Conservation (phyloP, 768 basidiomycete species). For the Boletus subparvulus region DNA sequence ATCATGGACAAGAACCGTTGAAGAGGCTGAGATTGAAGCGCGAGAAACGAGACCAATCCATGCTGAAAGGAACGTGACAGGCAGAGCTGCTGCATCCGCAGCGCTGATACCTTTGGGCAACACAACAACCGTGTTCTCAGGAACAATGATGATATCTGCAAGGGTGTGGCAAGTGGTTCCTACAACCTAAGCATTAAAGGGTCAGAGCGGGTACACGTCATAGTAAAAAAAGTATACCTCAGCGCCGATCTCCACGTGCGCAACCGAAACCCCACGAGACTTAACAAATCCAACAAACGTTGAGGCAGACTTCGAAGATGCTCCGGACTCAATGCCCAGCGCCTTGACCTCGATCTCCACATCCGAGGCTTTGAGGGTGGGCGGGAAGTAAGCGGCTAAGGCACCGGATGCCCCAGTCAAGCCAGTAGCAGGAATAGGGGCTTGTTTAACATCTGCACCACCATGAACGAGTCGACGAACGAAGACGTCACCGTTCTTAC, state of each 20-base stretch:
- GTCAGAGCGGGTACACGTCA: neutral
- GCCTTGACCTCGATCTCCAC: slow-evolving; percentile 20
- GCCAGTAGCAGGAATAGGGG: slow-evolving; percentile 11
- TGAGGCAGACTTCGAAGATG: slow-evolving; percentile 12
- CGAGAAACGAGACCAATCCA: slow-evolving; percentile 28
- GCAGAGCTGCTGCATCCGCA: slow-evolving; percentile 22
- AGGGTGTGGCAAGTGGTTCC: slow-evolving; percentile 19
- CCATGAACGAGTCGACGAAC: slow-evolving; percentile 33
- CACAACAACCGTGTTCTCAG: slow-evolving; percentile 8
- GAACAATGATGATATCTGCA: slow-evolving; percentile 16
- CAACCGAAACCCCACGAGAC: slow-evolving; percentile 14
- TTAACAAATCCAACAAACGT: slow-evolving; percentile 20
- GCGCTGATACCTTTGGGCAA: slow-evolving; percentile 15
- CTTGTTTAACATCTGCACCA: slow-evolving; percentile 19
- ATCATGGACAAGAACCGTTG: slow-evolving; percentile 28
- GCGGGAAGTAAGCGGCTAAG: slow-evolving; percentile 22
- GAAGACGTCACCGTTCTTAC: slow-evolving; percentile 23
- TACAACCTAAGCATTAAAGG: slow-evolving; percentile 10
- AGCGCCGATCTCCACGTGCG: slow-evolving; percentile 2
- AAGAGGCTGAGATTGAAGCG: slow-evolving; percentile 19
- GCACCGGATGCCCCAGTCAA: slow-evolving; percentile 10
- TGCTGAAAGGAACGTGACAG: slow-evolving; percentile 23
- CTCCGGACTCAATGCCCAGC: slow-evolving; percentile 7
- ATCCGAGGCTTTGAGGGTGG: slow-evolving; percentile 14
- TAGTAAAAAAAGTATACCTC: slow-evolving; percentile 1